Percentiles rank a stretch among this genome's conserved stretches.
phyloP scores from a whole-genome alignment of 371 early-diverging fungal species.

The Mucor mucedo region DNA sequence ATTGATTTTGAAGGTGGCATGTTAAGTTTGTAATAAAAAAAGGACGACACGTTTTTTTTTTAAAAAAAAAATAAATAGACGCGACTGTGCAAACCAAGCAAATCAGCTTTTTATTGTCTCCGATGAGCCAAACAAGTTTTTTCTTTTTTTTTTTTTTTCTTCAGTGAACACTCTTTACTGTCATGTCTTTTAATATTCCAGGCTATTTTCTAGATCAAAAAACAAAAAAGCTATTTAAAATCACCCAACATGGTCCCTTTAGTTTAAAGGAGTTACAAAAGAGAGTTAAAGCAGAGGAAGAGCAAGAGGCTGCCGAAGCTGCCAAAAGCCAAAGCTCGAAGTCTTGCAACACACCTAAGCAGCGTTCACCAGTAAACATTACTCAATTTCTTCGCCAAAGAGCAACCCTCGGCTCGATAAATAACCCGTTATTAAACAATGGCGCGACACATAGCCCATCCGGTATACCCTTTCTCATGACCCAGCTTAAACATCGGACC shows the following conservation, averaged over 20 bases:
- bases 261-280: constrained; percentile 30
- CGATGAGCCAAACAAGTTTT: not conserved
- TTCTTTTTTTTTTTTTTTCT: not conserved
- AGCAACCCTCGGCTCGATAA: not conserved
- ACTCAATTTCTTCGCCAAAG: constrained; percentile 16
- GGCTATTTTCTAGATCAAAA: constrained; percentile 33
- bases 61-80: not conserved
- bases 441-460: not conserved
- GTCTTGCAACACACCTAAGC: not conserved
- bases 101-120: not conserved
- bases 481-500: constrained; percentile 8
- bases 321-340: not conserved
- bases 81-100: not conserved
- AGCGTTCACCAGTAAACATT: constrained; percentile 7
- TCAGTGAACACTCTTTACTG: not conserved
- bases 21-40: not conserved
- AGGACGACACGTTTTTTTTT: not conserved
- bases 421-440: not conserved
- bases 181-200: constrained; percentile 34
- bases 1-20: constrained; percentile 4
- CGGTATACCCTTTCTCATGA: not conserved
- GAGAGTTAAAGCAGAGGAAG: constrained; percentile 23
- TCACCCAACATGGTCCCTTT: constrained; percentile 27
- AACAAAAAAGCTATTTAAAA: constrained; percentile 27
- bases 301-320: constrained; percentile 5